These are phyloP conservation scores for Canavalia gladiata DNA, from an alignment of 306 rosid genomes.

Conservation along the genomic window DNA sequence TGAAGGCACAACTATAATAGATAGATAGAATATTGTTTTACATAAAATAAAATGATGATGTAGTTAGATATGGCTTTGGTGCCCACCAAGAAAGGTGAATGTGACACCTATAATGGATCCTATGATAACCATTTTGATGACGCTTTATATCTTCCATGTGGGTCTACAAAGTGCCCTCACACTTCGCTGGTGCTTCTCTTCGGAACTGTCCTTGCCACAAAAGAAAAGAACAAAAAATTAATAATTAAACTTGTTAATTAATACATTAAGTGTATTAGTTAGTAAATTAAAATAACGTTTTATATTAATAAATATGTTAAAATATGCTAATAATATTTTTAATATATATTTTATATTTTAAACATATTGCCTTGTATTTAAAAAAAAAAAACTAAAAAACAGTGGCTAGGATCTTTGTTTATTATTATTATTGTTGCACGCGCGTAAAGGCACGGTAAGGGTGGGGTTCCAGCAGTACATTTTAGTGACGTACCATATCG, in stretches of 20 bases:
- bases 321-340: no score
- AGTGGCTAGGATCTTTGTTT: slow-evolving; percentile 3
- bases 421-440: slow-evolving; percentile 40
- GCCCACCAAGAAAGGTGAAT: slow-evolving; percentile 36
- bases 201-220: no score
- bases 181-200: slow-evolving; percentile 44
- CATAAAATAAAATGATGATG: slow-evolving; percentile 20
- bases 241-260: no score
- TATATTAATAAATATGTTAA: no score
- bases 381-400: not conserved
- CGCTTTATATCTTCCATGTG: slow-evolving; percentile 60
- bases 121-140: slow-evolving; percentile 48
- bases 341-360: no score
- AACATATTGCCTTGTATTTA: no score
- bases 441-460: slow-evolving; percentile 7
- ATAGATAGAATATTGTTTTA: not conserved
- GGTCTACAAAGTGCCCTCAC: slow-evolving; percentile 60
- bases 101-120: slow-evolving; percentile 47
- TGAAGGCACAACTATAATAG: not conserved
- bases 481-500: slow-evolving; percentile 2
- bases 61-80: not conserved
- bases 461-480: not conserved
- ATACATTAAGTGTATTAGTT: no score
- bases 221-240: no score
- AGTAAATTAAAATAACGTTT: no score